Evolutionary conservation across 176 grass and related monocot genomes (phyloP).

Genomic region (Musa schizocarpa): DNA sequence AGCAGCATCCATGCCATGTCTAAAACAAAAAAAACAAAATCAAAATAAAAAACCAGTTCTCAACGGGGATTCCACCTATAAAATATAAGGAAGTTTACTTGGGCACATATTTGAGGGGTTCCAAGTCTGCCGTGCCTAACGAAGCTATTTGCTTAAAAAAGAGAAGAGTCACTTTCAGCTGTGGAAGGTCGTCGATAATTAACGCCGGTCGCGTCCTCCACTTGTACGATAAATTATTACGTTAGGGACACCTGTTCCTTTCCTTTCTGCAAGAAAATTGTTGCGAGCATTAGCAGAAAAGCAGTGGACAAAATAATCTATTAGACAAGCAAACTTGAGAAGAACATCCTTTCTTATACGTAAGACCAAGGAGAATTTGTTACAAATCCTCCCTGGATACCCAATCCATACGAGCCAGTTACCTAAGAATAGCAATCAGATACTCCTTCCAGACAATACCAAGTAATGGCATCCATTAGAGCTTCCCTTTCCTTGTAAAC

Average conservation of each 20-base stretch:
- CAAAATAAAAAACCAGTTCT: background rate
- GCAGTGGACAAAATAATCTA: background rate
- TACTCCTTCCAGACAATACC: no score
- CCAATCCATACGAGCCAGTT: background rate
- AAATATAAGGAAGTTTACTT: background rate
- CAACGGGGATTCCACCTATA: no score
- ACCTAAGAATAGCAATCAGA: no score
- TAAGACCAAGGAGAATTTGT: background rate
- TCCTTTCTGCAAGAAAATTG: background rate
- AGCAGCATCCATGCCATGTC: background rate
- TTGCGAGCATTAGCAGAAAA: background rate
- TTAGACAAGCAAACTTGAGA: background rate
- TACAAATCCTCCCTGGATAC: background rate
- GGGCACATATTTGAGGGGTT: no score
- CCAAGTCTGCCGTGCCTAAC: background rate
- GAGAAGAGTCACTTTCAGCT: background rate
- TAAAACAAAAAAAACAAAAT: background rate
- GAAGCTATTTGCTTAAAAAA: background rate
- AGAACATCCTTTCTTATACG: conserved; percentile 1
- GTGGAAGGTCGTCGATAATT: background rate
- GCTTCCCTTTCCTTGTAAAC: no score
- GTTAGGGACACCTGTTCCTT: background rate
- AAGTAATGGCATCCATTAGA: no score
- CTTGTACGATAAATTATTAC: background rate
- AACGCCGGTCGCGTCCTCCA: background rate